phyloP scores from a whole-genome alignment of 345 rosid genomes.

The Dovyalis caffra region DNA sequence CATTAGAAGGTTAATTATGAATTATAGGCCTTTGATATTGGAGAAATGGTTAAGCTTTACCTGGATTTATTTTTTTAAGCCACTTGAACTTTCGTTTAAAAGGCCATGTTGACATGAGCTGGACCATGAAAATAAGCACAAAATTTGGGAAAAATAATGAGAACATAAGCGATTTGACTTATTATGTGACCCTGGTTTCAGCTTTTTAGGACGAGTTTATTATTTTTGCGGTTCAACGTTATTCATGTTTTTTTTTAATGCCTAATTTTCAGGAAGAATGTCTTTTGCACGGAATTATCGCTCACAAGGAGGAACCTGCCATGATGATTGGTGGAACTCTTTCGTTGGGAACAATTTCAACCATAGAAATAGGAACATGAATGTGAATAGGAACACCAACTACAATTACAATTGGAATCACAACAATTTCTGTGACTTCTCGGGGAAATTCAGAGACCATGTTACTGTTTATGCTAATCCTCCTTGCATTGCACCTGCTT shows the following conservation, averaged over 20 bases:
- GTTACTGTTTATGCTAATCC: slow-evolving; percentile 29
- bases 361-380: slow-evolving; percentile 29
- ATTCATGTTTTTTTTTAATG: not conserved
- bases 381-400: slow-evolving; percentile 20
- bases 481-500: slow-evolving; percentile 37
- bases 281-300: slow-evolving; percentile 44
- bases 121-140: not conserved
- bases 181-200: not conserved
- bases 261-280: slow-evolving; percentile 40
- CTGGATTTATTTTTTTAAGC: not conserved
- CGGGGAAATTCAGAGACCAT: slow-evolving; percentile 35
- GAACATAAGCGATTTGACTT: not conserved
- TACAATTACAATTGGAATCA: slow-evolving; percentile 22
- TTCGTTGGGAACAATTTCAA: slow-evolving; percentile 27
- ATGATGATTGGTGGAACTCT: slow-evolving; percentile 34
- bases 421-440: slow-evolving; percentile 22
- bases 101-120: too few relatives aligned
- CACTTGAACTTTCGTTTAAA: not conserved
- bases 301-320: slow-evolving; percentile 40
- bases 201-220: not conserved
- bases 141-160: not conserved
- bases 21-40: not conserved
- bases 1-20: too few relatives aligned
- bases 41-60: not conserved
- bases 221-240: not conserved